A percentile compares a stretch with the other conserved stretches of the same genome.
phyloP scores from a whole-genome alignment of 176 grass and related monocot species.

The Aegilops bicornis region DNA sequence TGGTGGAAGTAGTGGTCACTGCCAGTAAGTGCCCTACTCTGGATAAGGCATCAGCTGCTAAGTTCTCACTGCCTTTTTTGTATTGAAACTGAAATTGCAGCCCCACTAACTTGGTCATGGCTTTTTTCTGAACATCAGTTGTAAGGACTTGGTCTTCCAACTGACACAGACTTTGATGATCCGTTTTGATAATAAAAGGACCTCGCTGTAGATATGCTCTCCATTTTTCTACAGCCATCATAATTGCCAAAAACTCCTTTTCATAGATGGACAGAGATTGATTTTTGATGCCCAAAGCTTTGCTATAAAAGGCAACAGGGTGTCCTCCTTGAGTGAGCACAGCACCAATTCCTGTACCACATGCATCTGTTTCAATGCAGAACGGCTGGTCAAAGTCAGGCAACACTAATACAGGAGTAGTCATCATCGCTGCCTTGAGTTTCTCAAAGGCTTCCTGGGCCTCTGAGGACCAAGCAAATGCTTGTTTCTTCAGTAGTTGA shows the following conservation, averaged over 20 bases:
- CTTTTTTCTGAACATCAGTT: background rate
- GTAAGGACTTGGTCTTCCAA: background rate
- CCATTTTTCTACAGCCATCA: background rate
- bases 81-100: background rate
- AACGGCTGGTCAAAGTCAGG: background rate
- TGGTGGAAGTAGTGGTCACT: background rate
- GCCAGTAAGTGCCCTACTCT: background rate
- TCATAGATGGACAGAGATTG: background rate
- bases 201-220: background rate
- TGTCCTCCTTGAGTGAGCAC: background rate
- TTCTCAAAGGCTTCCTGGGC: background rate
- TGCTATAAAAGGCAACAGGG: background rate
- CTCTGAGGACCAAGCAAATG: background rate
- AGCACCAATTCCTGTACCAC: background rate
- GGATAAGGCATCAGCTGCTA: background rate
- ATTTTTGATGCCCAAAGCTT: background rate
- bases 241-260: background rate
- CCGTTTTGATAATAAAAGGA: background rate
- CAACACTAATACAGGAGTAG: background rate
- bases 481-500: background rate
- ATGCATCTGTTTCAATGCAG: background rate
- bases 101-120: background rate
- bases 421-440: background rate
- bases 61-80: background rate
- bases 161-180: background rate